Evolutionary conservation across 2,329 filamentous ascomycete species (phyloP).

Genomic region (Talaromyces albobiverticillius): DNA sequence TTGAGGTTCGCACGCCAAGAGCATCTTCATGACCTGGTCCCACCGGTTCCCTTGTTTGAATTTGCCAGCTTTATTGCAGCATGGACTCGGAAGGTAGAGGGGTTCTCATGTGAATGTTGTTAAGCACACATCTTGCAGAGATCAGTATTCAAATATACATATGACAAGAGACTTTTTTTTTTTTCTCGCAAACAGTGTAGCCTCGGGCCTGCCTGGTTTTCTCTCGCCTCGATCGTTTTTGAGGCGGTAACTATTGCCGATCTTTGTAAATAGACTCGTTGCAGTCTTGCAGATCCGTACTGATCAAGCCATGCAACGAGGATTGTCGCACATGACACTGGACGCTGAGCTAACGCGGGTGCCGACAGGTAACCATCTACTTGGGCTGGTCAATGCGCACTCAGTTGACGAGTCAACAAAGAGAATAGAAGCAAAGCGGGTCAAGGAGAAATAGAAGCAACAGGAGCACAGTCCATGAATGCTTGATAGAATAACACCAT

Average conservation of each 20-base stretch:
- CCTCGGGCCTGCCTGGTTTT: not conserved
- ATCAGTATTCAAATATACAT: not conserved
- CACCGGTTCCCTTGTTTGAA: not conserved
- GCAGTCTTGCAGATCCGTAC: not conserved
- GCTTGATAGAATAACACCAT: not conserved
- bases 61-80: too few relatives aligned
- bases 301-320: not conserved
- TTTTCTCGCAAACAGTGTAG: too few relatives aligned
- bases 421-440: not conserved
- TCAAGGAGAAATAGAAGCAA: not conserved
- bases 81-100: too few relatives aligned
- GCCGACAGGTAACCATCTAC: not conserved
- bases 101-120: too few relatives aligned
- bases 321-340: slow-evolving; percentile 2
- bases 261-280: slow-evolving; percentile 5
- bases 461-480: not conserved
- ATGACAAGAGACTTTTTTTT: too few relatives aligned
- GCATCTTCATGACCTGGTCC: not conserved
- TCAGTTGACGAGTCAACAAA: slow-evolving; percentile 3
- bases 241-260: not conserved
- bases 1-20: slow-evolving; percentile 1
- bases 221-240: not conserved
- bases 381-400: slow-evolving; percentile 4
- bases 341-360: not conserved
- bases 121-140: too few relatives aligned